Conservation (phyloP, 2,329 filamentous ascomycete genomes). For the Tolypocladium capitatum region DNA sequence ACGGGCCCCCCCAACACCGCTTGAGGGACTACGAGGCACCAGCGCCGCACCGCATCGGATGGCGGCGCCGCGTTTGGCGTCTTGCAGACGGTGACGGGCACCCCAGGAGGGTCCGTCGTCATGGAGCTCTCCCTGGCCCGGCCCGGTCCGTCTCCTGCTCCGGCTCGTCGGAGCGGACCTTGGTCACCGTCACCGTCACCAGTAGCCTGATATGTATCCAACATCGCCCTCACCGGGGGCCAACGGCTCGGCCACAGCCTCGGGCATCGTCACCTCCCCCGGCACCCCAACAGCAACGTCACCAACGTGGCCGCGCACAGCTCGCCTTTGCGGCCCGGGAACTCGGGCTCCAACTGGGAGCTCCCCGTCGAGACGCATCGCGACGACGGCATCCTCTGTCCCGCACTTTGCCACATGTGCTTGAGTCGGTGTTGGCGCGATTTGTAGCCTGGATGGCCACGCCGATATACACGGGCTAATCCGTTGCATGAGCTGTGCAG, state of each 20-base stretch:
- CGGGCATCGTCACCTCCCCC: conserved; percentile 18
- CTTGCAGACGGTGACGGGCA: no score
- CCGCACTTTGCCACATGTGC: conserved; percentile 87
- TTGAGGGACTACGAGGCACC: no score
- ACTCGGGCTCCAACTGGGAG: conserved; percentile 63
- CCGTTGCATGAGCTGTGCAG: not conserved
- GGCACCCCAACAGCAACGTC: conserved; percentile 58
- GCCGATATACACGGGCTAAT: no score
- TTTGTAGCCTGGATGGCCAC: not conserved
- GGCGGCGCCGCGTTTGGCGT: no score
- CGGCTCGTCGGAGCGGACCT: conserved; percentile 20
- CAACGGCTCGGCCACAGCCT: conserved; percentile 9
- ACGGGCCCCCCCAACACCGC: no score
- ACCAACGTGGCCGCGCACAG: conserved; percentile 70
- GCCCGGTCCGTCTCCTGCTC: conserved; percentile 16
- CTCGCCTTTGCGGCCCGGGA: conserved; percentile 61
- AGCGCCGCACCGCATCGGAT: no score
- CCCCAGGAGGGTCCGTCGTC: no score
- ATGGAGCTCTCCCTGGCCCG: conserved; percentile 13
- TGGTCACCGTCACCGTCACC: conserved; percentile 23
- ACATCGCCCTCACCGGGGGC: conserved; percentile 26
- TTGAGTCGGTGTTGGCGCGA: no score
- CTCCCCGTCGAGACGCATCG: conserved; percentile 56
- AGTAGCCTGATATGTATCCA: no score
- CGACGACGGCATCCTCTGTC: conserved; percentile 53